Evolutionary conservation across 495 filamentous ascomycete genomes (phyloP).

Genomic region (Extremus antarcticus): DNA sequence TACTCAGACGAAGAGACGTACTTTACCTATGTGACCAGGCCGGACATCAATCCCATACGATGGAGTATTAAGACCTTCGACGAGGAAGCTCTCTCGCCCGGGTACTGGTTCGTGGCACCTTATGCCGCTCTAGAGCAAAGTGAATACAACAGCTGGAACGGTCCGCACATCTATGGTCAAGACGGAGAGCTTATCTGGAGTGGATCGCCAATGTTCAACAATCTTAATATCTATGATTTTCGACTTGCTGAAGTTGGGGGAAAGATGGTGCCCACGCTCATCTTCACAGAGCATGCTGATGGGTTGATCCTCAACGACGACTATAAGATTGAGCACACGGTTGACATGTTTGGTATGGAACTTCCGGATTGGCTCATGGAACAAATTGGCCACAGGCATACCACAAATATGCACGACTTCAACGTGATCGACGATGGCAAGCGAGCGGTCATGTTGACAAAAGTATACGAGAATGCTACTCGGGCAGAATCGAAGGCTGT

Average conservation of each 20-base stretch:
- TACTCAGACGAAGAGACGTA: not conserved
- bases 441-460: not conserved
- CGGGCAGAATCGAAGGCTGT: not conserved
- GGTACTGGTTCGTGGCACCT: conserved; percentile 12
- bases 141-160: not conserved
- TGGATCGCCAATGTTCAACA: not conserved
- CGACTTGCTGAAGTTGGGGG: conserved; percentile 1
- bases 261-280: not conserved
- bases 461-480: not conserved
- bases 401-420: conserved; percentile 1
- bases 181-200: conserved; percentile 12
- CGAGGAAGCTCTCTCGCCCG: not conserved
- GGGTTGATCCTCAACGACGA: conserved; percentile 1
- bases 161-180: conserved; percentile 12
- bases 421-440: not conserved
- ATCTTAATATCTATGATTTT: conserved; percentile 4
- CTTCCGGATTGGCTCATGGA: not conserved
- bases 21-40: not conserved
- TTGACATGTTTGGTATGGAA: not conserved
- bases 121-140: not conserved
- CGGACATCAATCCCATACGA: conserved; percentile 2
- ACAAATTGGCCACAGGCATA: not conserved
- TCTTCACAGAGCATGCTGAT: not conserved
- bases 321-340: not conserved
- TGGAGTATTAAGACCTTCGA: conserved; percentile 4